Evolutionary conservation across 257 asterid genomes (phyloP).

Genomic region (Ilex asprella): DNA sequence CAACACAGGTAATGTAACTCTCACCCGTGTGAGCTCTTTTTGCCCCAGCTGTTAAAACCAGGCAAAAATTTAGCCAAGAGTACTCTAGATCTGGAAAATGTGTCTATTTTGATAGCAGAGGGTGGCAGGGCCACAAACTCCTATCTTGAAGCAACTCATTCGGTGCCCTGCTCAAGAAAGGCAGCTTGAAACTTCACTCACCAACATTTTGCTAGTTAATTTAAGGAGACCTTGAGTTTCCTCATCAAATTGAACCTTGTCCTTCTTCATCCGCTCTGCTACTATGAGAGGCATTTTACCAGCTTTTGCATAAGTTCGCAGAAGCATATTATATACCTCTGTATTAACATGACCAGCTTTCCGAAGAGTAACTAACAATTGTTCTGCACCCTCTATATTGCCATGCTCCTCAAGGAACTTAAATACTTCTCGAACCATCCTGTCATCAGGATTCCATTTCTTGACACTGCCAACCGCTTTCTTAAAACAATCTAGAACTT

Average conservation of each 20-base stretch:
- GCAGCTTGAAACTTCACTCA: constrained; percentile 52
- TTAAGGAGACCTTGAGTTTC: constrained; percentile 52
- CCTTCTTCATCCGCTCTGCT: constrained; percentile 87
- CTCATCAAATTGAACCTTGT: constrained; percentile 49
- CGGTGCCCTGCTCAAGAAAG: constrained; percentile 22
- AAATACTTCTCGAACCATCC: constrained; percentile 43
- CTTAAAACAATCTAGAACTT: constrained; percentile 52
- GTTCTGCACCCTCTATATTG: constrained; percentile 60
- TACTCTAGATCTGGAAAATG: too few species aligned
- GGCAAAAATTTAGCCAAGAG: too few species aligned
- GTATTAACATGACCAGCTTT: constrained; percentile 45
- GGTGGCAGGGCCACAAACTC: background rate
- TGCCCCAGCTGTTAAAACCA: too few species aligned
- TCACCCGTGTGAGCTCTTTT: too few species aligned
- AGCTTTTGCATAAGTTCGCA: constrained; percentile 66
- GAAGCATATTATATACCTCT: constrained; percentile 58
- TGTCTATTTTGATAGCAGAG: too few species aligned
- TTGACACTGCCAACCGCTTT: constrained; percentile 56
- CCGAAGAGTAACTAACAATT: constrained; percentile 50
- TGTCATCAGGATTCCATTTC: constrained; percentile 70
- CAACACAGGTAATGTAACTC: too few species aligned
- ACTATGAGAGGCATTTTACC: constrained; percentile 72
- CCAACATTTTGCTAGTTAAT: constrained; percentile 58
- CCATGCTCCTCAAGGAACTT: constrained; percentile 59
- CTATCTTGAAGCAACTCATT: background rate